phyloP scores from a whole-genome alignment of 2,329 filamentous ascomycete genomes.

The Phyllosticta citrichinensis region DNA sequence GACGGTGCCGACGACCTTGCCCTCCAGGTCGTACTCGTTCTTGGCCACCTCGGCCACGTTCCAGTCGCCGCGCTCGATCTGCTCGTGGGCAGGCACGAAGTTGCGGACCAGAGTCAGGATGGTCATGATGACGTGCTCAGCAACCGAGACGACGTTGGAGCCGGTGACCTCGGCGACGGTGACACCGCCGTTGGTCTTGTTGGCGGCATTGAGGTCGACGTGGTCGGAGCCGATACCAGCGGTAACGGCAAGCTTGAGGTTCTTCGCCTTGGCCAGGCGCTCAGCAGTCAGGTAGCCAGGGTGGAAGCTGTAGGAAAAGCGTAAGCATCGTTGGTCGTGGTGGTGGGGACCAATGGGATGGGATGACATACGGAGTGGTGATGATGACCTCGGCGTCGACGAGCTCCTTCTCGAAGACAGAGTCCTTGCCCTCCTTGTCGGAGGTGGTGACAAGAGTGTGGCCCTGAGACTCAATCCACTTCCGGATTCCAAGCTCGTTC shows the following conservation, averaged over 20 bases:
- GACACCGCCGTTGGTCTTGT: conserved; percentile 95
- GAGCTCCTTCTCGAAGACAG: conserved; percentile 88
- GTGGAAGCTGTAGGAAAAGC: conserved; percentile 63
- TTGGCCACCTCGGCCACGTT: conserved; percentile 92
- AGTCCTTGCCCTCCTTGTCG: conserved; percentile 92
- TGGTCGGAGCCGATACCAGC: conserved; percentile 98
- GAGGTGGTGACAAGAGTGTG: conserved; percentile 96
- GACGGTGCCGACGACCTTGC: conserved; percentile 95
- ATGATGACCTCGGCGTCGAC: conserved; percentile 98
- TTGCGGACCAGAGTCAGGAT: conserved; percentile 94
- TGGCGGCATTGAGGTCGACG: conserved; percentile 91
- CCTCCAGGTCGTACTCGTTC: conserved; percentile 96
- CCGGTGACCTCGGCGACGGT: conserved; percentile 97
- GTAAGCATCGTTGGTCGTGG: conserved; percentile 7
- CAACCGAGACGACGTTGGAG: conserved; percentile 96
- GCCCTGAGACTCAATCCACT: conserved; percentile 95
- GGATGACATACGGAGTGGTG: conserved; percentile 69
- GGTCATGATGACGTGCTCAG: conserved; percentile 99
- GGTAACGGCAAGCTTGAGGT: conserved; percentile 93
- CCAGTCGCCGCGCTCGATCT: conserved; percentile 83
- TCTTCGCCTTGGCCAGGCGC: conserved; percentile 95
- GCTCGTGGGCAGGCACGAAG: conserved; percentile 95
- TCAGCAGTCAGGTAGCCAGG: conserved; percentile 95
- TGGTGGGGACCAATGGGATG: conserved; percentile 14
- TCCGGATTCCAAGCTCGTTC: conserved; percentile 94